These are phyloP conservation scores for Arachnopeziza araneosa DNA, from an alignment of 2,329 filamentous ascomycete species.

Conservation along the genomic window DNA sequence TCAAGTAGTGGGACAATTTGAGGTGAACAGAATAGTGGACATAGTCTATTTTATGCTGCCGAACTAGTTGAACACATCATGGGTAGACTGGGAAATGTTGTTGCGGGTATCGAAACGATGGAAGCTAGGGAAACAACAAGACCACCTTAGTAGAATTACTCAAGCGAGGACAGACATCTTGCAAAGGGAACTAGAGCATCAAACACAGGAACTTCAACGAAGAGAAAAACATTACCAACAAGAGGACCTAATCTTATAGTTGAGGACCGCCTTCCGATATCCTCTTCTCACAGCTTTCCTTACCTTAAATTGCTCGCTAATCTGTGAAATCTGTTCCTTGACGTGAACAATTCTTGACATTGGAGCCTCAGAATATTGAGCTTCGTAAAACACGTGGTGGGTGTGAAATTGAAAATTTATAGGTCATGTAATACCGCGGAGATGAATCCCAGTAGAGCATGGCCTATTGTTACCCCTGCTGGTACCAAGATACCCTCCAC, in stretches of 20 bases:
- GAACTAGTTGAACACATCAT: constrained; percentile 30
- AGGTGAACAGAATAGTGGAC: background rate
- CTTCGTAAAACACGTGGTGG: background rate
- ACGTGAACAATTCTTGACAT: too few relatives aligned
- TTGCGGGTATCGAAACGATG: background rate
- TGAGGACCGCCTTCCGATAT: background rate
- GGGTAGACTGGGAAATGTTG: constrained; percentile 21
- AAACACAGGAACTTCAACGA: background rate
- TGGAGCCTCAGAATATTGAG: background rate
- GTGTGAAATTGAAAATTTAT: background rate
- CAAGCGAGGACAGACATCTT: background rate
- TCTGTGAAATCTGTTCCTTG: background rate
- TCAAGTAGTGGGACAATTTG: background rate
- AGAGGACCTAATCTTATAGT: background rate
- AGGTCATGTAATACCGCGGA: background rate
- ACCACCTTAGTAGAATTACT: background rate
- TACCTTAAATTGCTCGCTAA: background rate
- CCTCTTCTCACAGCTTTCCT: background rate
- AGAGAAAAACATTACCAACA: background rate
- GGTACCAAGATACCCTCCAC: background rate
- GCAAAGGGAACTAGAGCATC: background rate
- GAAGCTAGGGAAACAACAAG: background rate
- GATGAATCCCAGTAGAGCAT: background rate
- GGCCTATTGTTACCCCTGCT: background rate
- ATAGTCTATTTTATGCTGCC: too few relatives aligned